Evolutionary conservation across 768 basidiomycete genomes (phyloP).

Genomic region (Mycena belliarum): DNA sequence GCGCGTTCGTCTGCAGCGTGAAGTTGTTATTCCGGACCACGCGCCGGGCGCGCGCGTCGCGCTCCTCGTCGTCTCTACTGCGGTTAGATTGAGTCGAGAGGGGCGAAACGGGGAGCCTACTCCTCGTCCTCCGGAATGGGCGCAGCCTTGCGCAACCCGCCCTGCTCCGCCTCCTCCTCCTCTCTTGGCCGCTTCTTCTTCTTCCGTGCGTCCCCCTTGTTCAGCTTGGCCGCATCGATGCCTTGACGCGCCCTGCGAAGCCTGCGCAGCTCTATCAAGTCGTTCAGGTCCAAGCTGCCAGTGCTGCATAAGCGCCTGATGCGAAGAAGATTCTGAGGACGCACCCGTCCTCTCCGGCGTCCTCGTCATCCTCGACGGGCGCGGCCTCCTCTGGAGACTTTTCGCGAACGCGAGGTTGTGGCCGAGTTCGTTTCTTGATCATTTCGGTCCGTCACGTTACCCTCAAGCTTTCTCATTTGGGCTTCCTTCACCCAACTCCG

Average conservation of each 20-base stretch:
- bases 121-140: conserved; percentile 55
- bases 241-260: conserved; percentile 73
- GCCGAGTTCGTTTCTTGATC: conserved; percentile 77
- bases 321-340: neutral
- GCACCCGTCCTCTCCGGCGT: conserved; percentile 47
- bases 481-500: too few species aligned
- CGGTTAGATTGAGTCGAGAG: neutral
- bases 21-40: conserved; percentile 89
- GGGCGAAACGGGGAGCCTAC: conserved; percentile 41
- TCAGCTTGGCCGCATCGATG: conserved; percentile 83
- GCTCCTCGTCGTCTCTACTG: conserved; percentile 60
- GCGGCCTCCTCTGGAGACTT: conserved; percentile 43
- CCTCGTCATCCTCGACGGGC: conserved; percentile 42
- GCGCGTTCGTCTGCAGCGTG: conserved; percentile 92
- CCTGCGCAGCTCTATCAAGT: conserved; percentile 78
- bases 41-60: conserved; percentile 69
- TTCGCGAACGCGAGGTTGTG: conserved; percentile 59
- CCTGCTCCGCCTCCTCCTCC: conserved; percentile 46
- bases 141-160: conserved; percentile 59
- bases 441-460: conserved; percentile 29
- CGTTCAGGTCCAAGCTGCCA: conserved; percentile 10
- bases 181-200: conserved; percentile 58
- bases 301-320: too few species aligned
- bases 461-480: too few species aligned
- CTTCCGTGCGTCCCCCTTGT: conserved; percentile 79